Evolutionary conservation across 257 asterid genomes (phyloP).

Genomic region (Haberlea rhodopensis): DNA sequence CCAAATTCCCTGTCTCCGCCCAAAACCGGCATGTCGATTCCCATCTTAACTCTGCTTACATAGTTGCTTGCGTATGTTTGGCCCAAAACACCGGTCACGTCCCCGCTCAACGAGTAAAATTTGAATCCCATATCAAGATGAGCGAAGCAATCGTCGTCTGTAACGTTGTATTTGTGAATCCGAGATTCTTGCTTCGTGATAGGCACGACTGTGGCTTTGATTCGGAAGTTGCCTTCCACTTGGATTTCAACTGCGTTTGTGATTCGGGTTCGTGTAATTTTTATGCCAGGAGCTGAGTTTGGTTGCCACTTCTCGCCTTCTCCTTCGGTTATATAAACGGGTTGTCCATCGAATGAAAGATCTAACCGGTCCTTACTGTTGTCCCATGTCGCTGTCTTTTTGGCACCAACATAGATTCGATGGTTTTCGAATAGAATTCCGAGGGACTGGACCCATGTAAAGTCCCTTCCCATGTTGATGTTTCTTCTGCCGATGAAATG

Average conservation of each 20-base stretch:
- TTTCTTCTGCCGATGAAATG: constrained; percentile 77
- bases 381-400: constrained; percentile 65
- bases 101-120: constrained; percentile 59
- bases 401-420: constrained; percentile 53
- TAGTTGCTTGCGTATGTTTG: constrained; percentile 65
- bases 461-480: constrained; percentile 68
- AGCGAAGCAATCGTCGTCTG: constrained; percentile 70
- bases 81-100: constrained; percentile 71
- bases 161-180: constrained; percentile 63
- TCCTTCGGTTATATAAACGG: constrained; percentile 33
- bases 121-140: constrained; percentile 82
- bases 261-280: constrained; percentile 43
- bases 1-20: constrained; percentile 69
- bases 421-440: constrained; percentile 71
- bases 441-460: constrained; percentile 87
- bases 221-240: constrained; percentile 72
- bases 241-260: constrained; percentile 53
- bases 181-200: constrained; percentile 56
- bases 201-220: constrained; percentile 68
- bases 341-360: constrained; percentile 43
- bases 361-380: constrained; percentile 52
- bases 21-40: constrained; percentile 72
- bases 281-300: constrained; percentile 19
- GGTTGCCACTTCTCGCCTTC: constrained; percentile 55
- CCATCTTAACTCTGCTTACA: constrained; percentile 72